Base-by-base conservation (phyloP, 73 alveolate genomes). In the Tetrahymena borealis region DNA sequence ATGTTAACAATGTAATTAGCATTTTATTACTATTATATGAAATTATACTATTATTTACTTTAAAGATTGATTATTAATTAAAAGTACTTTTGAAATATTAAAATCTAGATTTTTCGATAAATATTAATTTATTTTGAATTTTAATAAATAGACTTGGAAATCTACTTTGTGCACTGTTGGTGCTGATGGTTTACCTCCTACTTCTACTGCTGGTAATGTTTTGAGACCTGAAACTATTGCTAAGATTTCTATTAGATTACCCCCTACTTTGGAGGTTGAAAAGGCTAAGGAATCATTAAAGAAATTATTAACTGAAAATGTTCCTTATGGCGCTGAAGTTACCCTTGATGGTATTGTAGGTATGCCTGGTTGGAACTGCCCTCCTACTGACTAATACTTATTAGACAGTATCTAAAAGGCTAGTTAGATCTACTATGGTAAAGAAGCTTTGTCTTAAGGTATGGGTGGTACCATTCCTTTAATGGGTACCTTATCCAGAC, bases 151-250 rank as follows among this genome's bases (percentile, higher is more conserved):
- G 40, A 95, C 94, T 3, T 98, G 99, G 99, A 97, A 98, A 42
- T 95, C 99, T 3, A 95, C 94, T 78, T 93, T 98, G 32, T 91
- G 98, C 8, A 95, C 97, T 41, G 96, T 96, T 0, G 99, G 99
- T 20, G 97, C 97, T 78, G 97, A 94, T 0, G 99, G 99, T 1
- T 95, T 98, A 31, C 99, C 99, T n/a, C 78, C 95, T 11, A 95
- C 96, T n/a, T 94, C 41, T 39, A 94, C 91, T 4, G 98, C 99
- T 11, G 99, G 99, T 24, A 98, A 98, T 96, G 99, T 98, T 13
- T 91, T 97, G 79, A 96, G 99, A 92, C 98, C 98, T 32, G 79
- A 93, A 39, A 97, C 99, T 10, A 94, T 96, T 32, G 91, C 95
- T 38, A 96, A 98, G 93, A 92, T 96, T 33, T 96, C 99, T 7